These are phyloP conservation scores for Austroboletus sp. DNA, from an alignment of 1,284 basidiomycete species.

Conservation along the genomic window DNA sequence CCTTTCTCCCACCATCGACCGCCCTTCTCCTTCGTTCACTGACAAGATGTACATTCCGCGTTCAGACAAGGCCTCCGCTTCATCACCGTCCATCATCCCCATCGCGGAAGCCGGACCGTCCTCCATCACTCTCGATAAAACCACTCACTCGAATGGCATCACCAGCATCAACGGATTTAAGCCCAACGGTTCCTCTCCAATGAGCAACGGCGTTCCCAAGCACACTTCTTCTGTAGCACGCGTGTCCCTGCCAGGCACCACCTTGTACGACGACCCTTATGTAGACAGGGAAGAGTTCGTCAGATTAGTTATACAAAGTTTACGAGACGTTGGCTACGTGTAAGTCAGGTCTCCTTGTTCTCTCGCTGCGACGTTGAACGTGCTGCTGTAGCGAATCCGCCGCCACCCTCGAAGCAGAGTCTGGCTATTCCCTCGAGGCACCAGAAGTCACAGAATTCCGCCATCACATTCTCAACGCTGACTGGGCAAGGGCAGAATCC, in stretches of 20 bases:
- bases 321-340: constrained; percentile 90
- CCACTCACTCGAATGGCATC: constrained; percentile 46
- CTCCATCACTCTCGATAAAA: constrained; percentile 39
- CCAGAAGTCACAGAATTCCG: constrained; percentile 77
- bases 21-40: constrained; percentile 24
- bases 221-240: constrained; percentile 43
- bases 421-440: constrained; percentile 83
- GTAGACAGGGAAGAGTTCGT: constrained; percentile 89
- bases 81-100: constrained; percentile 45
- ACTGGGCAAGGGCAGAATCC: constrained; percentile 77
- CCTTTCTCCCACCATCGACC: constrained; percentile 29
- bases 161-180: constrained; percentile 41
- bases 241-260: constrained; percentile 62
- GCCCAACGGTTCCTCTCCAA: constrained; percentile 27
- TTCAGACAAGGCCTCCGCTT: constrained; percentile 46
- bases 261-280: constrained; percentile 66
- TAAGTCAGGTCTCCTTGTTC: constrained; percentile 42
- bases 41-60: constrained; percentile 54
- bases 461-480: constrained; percentile 72
- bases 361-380: constrained; percentile 14
- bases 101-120: constrained; percentile 50
- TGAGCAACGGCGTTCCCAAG: constrained; percentile 44
- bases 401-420: constrained; percentile 82
- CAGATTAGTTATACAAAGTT: constrained; percentile 81
- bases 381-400: constrained; percentile 68